Base-by-base conservation (phyloP, 768 basidiomycete genomes). In the Leccinum pellstonianum region DNA sequence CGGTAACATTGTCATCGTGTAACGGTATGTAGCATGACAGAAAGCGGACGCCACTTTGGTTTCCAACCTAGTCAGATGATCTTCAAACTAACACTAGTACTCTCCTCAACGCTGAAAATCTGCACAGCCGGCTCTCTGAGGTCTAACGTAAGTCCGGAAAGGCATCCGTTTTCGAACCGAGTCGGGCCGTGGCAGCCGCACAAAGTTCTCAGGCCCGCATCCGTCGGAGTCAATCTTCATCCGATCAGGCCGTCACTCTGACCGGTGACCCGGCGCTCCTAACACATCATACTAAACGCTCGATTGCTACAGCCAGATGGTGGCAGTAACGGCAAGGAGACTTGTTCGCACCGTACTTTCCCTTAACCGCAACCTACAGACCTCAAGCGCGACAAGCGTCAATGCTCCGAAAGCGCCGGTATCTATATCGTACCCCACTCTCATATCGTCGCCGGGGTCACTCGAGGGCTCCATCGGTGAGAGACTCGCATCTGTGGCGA, bases 381-480 rank as follows among this genome's bases (percentile, higher is more conserved):
- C 54, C 52, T 64, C 66, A 54, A 43, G 12, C 53, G 8, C 55
- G 29, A 62, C 61, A 71, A 49, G 12, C 11, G 29, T 29, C 17
- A 9, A 50, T 50, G 27, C 58, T 46, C 47, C 53, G 10, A 61
- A 61, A 23, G 72, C 64, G 12, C 33, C 33, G 7, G 82, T 91
- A 11, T 73, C 80, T 3, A 82, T 92, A 55, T 84, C 88, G 0
- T 91, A 91, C 70, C 64, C 73, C 11, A 79, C 81, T 6, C 77
- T 93, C 54, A 64, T 83, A 29, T 77, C 81, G 11, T 76, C 79
- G 0, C 86, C 88, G 1, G 65, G 78, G 10, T 79, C 82, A 5
- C 76, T 92, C 12, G 70, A 77, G 29, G 63, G 77, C 19, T 81
- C 86, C 19, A 92, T 96, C 59, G 86, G 90, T 86, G 61, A 58